Percentiles rank a stretch among this genome's conserved stretches.
These are phyloP conservation scores for Boletus patriciae DNA, from an alignment of 768 basidiomycete genomes.

Conservation along the genomic window DNA sequence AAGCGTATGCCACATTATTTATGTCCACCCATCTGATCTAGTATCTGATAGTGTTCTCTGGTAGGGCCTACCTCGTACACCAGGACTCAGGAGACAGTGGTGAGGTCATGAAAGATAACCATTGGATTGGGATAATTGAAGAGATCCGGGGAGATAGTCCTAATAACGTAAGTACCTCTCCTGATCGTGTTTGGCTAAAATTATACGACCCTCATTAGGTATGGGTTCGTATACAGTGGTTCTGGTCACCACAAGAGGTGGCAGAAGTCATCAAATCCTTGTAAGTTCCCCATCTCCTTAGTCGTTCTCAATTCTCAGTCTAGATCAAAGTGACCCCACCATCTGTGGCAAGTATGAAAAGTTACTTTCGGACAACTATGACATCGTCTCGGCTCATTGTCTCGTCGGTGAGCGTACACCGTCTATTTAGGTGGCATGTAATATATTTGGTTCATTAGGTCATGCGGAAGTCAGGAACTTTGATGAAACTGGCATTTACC, in stretches of 20 bases:
- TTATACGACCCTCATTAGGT: slow-evolving; percentile 36
- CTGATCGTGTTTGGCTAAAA: neutral
- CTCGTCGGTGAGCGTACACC: slow-evolving; percentile 43
- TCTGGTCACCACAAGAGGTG: slow-evolving; percentile 51
- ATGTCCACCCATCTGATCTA: neutral
- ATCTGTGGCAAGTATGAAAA: slow-evolving; percentile 50
- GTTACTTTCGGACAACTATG: slow-evolving; percentile 47
- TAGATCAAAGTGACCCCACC: slow-evolving; percentile 36
- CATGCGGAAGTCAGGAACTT: slow-evolving; percentile 36
- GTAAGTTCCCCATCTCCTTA: slow-evolving; percentile 33
- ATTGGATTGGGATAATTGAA: slow-evolving; percentile 53
- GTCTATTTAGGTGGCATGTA: neutral
- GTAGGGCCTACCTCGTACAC: slow-evolving; percentile 37
- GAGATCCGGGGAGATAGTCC: slow-evolving; percentile 41
- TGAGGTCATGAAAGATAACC: slow-evolving; percentile 35
- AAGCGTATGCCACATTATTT: slow-evolving; percentile 32
- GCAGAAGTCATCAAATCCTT: slow-evolving; percentile 45
- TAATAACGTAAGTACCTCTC: slow-evolving; percentile 28
- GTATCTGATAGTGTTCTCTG: neutral
- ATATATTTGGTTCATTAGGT: slow-evolving; percentile 26
- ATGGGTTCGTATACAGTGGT: slow-evolving; percentile 57
- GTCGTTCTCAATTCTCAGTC: neutral
- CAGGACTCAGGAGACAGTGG: neutral
- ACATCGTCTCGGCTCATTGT: slow-evolving; percentile 45
- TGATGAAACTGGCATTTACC: slow-evolving; percentile 40